A percentile compares a stretch with the other conserved stretches of the same genome.
Evolutionary conservation across 1,284 basidiomycete species (phyloP).

Genomic region (Cryptococcus sp.): DNA sequence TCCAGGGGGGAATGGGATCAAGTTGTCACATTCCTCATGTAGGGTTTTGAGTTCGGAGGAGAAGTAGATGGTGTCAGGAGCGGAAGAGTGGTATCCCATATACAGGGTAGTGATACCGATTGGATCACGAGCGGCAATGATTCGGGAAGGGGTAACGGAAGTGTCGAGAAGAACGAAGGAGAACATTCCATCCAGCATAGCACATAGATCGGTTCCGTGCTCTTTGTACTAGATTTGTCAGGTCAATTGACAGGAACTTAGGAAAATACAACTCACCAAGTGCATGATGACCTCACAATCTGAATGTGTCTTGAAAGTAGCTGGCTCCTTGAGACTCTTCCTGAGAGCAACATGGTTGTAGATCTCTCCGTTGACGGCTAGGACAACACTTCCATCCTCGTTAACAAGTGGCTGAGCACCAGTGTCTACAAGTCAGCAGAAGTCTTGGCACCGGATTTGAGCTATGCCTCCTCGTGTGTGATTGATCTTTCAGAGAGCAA

Average conservation of each 20-base stretch:
- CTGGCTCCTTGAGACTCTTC: conserved; percentile 59
- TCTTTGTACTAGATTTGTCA: conserved; percentile 68
- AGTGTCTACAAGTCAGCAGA: conserved; percentile 60
- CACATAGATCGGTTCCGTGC: conserved; percentile 68
- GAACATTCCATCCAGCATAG: conserved; percentile 96
- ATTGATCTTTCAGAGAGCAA: too few species aligned
- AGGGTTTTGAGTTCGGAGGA: conserved; percentile 95
- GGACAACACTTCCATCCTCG: conserved; percentile 76
- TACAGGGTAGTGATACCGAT: conserved; percentile 98
- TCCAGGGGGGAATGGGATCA: conserved; percentile 94
- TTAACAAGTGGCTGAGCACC: conserved; percentile 93
- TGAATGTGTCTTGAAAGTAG: conserved; percentile 93
- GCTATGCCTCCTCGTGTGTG: too few species aligned
- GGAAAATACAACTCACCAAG: conserved; percentile 61
- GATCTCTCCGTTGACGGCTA: conserved; percentile 98
- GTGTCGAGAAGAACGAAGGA: conserved; percentile 96
- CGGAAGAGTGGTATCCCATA: conserved; percentile 84
- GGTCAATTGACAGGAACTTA: background rate
- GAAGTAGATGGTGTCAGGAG: conserved; percentile 84
- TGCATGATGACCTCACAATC: conserved; percentile 98
- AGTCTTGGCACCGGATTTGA: too few species aligned
- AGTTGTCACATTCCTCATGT: conserved; percentile 86
- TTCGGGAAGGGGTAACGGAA: conserved; percentile 76
- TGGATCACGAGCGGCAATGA: conserved; percentile 95
- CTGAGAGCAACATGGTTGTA: conserved; percentile 93